Evolutionary conservation across 495 filamentous ascomycete species (phyloP).

Genomic region (Lophiostoma macrostomum): DNA sequence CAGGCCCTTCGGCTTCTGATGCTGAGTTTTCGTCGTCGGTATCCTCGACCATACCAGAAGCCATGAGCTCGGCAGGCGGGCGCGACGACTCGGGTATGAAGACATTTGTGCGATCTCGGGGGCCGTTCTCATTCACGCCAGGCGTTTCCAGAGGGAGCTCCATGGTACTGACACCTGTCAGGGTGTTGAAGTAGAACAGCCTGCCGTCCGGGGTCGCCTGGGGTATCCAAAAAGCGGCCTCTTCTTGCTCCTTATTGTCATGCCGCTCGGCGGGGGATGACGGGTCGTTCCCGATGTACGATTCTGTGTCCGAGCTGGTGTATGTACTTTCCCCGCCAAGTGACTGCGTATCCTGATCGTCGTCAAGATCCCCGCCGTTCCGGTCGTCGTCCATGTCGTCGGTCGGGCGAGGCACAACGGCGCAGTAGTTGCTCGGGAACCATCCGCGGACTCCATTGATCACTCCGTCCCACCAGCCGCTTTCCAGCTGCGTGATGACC

Average conservation of each 20-base stretch:
- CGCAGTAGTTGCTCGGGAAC: slow-evolving; percentile 99
- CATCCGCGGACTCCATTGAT: slow-evolving; percentile 90
- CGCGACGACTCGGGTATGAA: slow-evolving; percentile 86
- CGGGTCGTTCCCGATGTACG: slow-evolving; percentile 47
- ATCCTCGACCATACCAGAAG: slow-evolving; percentile 59
- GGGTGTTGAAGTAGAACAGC: slow-evolving; percentile 96
- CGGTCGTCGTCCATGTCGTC: slow-evolving; percentile 36
- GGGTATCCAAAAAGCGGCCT: slow-evolving; percentile 96
- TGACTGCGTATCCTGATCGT: slow-evolving; percentile 42
- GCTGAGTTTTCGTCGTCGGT: slow-evolving; percentile 81
- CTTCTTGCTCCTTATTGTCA: slow-evolving; percentile 67
- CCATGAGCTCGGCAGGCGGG: slow-evolving; percentile 89
- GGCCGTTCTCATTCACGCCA: slow-evolving; percentile 77
- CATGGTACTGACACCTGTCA: slow-evolving; percentile 88
- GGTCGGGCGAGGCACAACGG: slow-evolving; percentile 69
- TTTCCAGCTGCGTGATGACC: slow-evolving; percentile 95
- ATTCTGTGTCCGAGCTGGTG: slow-evolving; percentile 62
- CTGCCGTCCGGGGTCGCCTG: slow-evolving; percentile 92
- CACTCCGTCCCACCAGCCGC: slow-evolving; percentile 98
- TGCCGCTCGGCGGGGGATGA: slow-evolving; percentile 67
- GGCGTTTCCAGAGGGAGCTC: slow-evolving; percentile 92
- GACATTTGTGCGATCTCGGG: slow-evolving; percentile 81
- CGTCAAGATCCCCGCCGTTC: slow-evolving; percentile 47
- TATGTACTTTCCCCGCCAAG: slow-evolving; percentile 54
- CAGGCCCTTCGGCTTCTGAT: slow-evolving; percentile 75